Percentiles rank a stretch among this genome's conserved stretches.
These are phyloP conservation scores for Diaporthe citri DNA, from an alignment of 2,329 filamentous ascomycete species.

Conservation along the genomic window DNA sequence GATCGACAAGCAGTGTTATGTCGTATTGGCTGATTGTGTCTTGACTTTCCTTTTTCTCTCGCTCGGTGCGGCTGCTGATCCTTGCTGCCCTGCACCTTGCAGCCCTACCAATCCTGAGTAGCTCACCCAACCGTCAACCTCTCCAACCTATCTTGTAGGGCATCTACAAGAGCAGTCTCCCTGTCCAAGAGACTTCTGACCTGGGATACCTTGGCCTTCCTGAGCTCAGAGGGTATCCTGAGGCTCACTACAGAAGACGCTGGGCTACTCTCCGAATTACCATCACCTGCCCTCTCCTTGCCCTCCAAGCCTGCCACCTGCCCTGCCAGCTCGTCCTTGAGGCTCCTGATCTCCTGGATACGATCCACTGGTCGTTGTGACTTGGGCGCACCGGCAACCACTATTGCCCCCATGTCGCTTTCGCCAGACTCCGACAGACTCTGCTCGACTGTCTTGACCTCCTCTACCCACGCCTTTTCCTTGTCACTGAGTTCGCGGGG, in stretches of 20 bases:
- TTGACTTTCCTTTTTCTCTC: slow-evolving; percentile 9
- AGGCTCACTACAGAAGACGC: slow-evolving; percentile 56
- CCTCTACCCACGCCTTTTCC: slow-evolving; percentile 65
- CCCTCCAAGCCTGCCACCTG: slow-evolving; percentile 60
- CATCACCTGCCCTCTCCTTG: slow-evolving; percentile 47
- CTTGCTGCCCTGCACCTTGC: slow-evolving; percentile 3
- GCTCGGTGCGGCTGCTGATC: slow-evolving; percentile 22
- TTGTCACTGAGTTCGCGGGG: slow-evolving; percentile 71
- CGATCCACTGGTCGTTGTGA: slow-evolving; percentile 67
- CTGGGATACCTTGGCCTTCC: slow-evolving; percentile 73
- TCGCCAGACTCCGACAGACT: slow-evolving; percentile 56
- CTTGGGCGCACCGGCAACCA: slow-evolving; percentile 46
- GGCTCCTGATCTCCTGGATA: slow-evolving; percentile 66
- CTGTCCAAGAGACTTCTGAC: slow-evolving; percentile 74
- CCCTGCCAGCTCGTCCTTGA: slow-evolving; percentile 66
- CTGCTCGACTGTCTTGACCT: slow-evolving; percentile 54
- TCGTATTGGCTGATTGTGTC: slow-evolving; percentile 37
- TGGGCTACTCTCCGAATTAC: slow-evolving; percentile 42
- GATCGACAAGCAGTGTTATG: slow-evolving; percentile 28
- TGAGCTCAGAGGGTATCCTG: slow-evolving; percentile 70
- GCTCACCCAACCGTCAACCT: slow-evolving; percentile 58
- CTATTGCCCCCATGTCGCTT: slow-evolving; percentile 40
- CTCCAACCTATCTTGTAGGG: slow-evolving; percentile 72
- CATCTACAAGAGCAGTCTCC: slow-evolving; percentile 77
- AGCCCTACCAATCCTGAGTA: not conserved